Percentiles rank a stretch among this genome's conserved stretches.
phyloP scores from a whole-genome alignment of 2,329 filamentous ascomycete genomes.

The Talaromyces piceae region DNA sequence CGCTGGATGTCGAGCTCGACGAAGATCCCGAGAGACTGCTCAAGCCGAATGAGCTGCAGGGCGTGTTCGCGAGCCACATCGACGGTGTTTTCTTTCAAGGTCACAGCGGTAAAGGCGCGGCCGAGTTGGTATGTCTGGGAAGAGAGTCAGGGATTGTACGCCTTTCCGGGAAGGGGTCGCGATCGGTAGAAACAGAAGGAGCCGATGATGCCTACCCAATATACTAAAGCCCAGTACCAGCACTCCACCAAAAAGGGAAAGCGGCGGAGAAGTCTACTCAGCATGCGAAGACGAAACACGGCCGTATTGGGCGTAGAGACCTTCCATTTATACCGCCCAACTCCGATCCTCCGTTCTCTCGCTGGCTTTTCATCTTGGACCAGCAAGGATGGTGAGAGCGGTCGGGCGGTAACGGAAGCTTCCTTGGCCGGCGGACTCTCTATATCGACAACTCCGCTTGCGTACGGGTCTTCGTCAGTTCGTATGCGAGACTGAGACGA shows the following conservation, averaged over 20 bases:
- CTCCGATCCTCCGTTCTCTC: slow-evolving; percentile 42
- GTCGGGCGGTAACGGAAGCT: slow-evolving; percentile 26
- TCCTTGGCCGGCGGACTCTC: slow-evolving; percentile 31
- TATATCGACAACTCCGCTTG: slow-evolving; percentile 21
- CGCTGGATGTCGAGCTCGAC: slow-evolving; percentile 56
- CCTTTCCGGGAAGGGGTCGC: too few species aligned
- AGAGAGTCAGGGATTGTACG: neutral
- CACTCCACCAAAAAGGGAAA: slow-evolving; percentile 67
- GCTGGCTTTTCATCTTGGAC: slow-evolving; percentile 39
- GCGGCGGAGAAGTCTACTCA: slow-evolving; percentile 57
- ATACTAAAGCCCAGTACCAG: slow-evolving; percentile 71
- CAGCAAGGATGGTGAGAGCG: slow-evolving; percentile 36
- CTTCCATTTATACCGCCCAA: slow-evolving; percentile 41
- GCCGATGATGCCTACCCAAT: slow-evolving; percentile 55
- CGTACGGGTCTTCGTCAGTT: slow-evolving; percentile 16
- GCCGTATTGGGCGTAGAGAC: slow-evolving; percentile 56
- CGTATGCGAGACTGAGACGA: slow-evolving; percentile 9
- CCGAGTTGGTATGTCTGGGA: slow-evolving; percentile 64
- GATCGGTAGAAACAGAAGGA: too few species aligned
- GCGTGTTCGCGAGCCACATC: slow-evolving; percentile 62
- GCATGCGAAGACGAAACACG: slow-evolving; percentile 51
- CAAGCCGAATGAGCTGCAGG: slow-evolving; percentile 59
- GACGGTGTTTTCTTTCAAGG: slow-evolving; percentile 60
- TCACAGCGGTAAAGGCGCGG: slow-evolving; percentile 63
- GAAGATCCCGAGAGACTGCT: slow-evolving; percentile 58